Conservation (phyloP, 179 eudicot species). For the Actinidia arguta region DNA sequence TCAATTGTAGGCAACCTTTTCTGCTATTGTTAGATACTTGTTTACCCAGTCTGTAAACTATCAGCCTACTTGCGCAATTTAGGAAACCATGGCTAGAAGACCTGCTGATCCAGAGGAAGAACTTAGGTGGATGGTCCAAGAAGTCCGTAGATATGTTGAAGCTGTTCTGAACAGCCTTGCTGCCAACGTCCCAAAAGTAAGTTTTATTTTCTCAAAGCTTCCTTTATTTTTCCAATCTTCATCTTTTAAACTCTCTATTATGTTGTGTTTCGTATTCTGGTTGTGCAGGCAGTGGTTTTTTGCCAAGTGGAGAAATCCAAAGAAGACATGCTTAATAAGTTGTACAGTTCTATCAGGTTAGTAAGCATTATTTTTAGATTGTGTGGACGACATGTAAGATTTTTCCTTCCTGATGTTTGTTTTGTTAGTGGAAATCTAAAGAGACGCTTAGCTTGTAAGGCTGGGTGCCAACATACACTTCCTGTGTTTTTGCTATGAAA, state of each 20-base stretch:
- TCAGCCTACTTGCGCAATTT: conserved; percentile 11
- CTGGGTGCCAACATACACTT: not conserved
- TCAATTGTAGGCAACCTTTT: not conserved
- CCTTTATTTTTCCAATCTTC: not conserved
- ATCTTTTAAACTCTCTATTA: not conserved
- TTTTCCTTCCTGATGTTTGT: conserved; percentile 5
- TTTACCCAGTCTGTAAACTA: conserved; percentile 1
- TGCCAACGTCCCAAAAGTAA: conserved; percentile 97
- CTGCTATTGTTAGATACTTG: conserved; percentile 1
- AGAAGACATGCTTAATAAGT: conserved; percentile 97
- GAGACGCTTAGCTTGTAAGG: not conserved
- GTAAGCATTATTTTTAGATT: conserved; percentile 18
- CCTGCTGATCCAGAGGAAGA: conserved; percentile 99
- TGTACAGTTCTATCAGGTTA: conserved; percentile 93
- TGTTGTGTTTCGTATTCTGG: conserved; percentile 20
- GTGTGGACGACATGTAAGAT: not conserved
- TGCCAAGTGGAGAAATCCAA: conserved; percentile 99
- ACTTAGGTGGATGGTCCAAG: conserved; percentile 99
- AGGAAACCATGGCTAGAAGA: conserved; percentile 96
- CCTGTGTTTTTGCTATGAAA: not conserved
- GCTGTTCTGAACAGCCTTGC: conserved; percentile 99
- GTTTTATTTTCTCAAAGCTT: conserved; percentile 21
- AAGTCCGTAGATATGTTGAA: conserved; percentile 99
- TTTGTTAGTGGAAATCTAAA: not conserved
- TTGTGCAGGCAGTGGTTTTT: conserved; percentile 94